A percentile compares a stretch with the other conserved stretches of the same genome.
Conservation (phyloP, 495 filamentous ascomycete species). For the Penicillium steckii region DNA sequence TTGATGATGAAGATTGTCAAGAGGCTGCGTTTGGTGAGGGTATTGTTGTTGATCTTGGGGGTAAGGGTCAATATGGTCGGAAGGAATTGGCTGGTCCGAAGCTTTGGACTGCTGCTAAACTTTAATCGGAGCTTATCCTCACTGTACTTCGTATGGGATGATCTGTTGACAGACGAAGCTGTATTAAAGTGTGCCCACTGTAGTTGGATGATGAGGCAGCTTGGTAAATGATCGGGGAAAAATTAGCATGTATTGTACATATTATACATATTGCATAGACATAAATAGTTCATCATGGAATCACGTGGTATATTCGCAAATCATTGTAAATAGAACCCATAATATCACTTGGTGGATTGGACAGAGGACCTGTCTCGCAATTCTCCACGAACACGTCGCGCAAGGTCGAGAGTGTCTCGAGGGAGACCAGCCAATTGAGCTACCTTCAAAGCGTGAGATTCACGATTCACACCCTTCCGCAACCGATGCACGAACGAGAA, state of each 20-base stretch:
- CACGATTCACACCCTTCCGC: slow-evolving; percentile 75
- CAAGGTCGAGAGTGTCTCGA: slow-evolving; percentile 56
- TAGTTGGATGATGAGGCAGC: background rate
- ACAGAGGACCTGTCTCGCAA: slow-evolving; percentile 9
- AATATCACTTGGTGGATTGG: background rate
- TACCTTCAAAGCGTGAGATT: slow-evolving; percentile 90
- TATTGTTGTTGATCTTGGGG: slow-evolving; percentile 31
- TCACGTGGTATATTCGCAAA: too few species aligned
- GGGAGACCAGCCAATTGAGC: slow-evolving; percentile 80
- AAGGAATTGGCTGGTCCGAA: slow-evolving; percentile 33
- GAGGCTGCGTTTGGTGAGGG: slow-evolving; percentile 62
- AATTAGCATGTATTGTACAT: slow-evolving; percentile 7
- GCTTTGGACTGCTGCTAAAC: slow-evolving; percentile 27
- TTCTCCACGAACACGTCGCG: slow-evolving; percentile 32
- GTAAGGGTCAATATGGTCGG: slow-evolving; percentile 23
- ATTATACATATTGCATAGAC: slow-evolving; percentile 4
- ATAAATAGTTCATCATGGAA: background rate
- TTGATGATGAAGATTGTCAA: slow-evolving; percentile 84
- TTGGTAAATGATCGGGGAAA: background rate
- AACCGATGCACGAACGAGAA: slow-evolving; percentile 89
- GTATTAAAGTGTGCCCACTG: background rate
- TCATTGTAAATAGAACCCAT: too few species aligned
- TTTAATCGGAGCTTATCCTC: slow-evolving; percentile 1
- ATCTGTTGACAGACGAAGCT: too few species aligned
- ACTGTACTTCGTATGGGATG: too few species aligned